Percentiles rank a stretch among this genome's conserved stretches.
phyloP scores from a whole-genome alignment of 192 early-diverging fungal genomes.

The Rhizophagus sp. region DNA sequence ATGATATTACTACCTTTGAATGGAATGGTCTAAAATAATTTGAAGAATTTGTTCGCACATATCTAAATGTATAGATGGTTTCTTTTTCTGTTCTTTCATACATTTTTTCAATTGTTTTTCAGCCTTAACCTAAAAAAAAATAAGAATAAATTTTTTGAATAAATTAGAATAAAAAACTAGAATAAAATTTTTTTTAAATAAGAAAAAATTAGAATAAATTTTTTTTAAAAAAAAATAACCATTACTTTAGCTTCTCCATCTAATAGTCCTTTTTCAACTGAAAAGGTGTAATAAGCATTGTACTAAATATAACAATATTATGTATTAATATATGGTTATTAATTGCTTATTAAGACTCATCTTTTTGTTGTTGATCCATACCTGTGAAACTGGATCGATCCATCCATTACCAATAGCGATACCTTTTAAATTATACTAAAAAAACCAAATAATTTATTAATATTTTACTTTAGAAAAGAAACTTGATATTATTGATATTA shows the following conservation, averaged over 20 bases:
- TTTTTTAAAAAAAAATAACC: neutral
- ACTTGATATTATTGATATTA: neutral
- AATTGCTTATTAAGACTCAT: neutral
- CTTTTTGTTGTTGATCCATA: constrained; percentile 16
- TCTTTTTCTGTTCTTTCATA: constrained; percentile 29
- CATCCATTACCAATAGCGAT: constrained; percentile 66
- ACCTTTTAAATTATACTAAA: constrained; percentile 55
- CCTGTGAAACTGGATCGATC: constrained; percentile 62
- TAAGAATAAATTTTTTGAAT: neutral
- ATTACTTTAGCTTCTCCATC: constrained; percentile 34
- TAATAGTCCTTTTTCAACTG: constrained; percentile 36
- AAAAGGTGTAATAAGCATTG: constrained; percentile 45
- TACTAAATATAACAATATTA: constrained; percentile 34
- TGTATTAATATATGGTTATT: neutral
- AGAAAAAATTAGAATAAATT: neutral
- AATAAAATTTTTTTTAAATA: neutral
- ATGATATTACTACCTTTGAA: neutral
- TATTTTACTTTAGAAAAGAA: neutral
- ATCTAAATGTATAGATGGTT: constrained; percentile 35
- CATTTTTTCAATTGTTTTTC: constrained; percentile 37
- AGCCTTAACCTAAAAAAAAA: constrained; percentile 11
- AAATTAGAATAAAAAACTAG: too few species aligned
- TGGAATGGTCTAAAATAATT: constrained; percentile 6
- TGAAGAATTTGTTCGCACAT: constrained; percentile 45
- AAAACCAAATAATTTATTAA: neutral